Percentiles rank a stretch among this genome's conserved stretches.
Evolutionary conservation across 192 early-diverging fungal genomes (phyloP).

Genomic region (Coemansia guatemalensis): DNA sequence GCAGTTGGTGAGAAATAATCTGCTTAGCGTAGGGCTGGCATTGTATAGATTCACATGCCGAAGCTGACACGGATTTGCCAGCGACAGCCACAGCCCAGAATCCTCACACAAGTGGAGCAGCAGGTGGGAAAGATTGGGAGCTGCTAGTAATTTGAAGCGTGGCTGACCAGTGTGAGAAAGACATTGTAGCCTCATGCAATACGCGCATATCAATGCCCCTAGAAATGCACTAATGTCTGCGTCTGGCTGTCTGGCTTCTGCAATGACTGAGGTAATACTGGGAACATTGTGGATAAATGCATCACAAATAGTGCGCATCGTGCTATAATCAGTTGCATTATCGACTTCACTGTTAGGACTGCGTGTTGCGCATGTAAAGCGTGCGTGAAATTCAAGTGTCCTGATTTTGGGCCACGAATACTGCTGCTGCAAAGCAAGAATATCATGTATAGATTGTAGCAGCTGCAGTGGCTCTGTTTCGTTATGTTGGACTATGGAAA

Average conservation of each 20-base stretch:
- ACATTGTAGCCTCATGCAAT: neutral
- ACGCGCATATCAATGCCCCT: neutral
- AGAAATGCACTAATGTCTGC: neutral
- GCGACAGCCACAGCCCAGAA: neutral
- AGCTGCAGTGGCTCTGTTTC: neutral
- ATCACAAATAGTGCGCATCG: neutral
- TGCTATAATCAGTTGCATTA: neutral
- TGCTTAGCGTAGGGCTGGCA: neutral
- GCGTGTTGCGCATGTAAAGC: neutral
- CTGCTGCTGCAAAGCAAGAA: neutral
- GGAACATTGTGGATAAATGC: neutral
- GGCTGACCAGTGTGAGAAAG: neutral
- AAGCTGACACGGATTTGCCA: neutral
- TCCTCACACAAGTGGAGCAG: neutral
- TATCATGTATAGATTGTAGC: neutral
- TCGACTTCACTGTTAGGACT: neutral
- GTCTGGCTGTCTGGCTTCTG: neutral
- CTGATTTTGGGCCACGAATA: neutral
- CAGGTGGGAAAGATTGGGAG: neutral
- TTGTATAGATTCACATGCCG: neutral
- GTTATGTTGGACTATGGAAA: neutral
- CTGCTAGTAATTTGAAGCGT: neutral
- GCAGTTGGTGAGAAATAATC: neutral
- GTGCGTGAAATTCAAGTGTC: neutral
- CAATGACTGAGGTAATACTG: neutral